Percentiles rank a stretch among this genome's conserved stretches.
These are phyloP conservation scores for Suhomyces coccinellae DNA, from an alignment of 1,139 yeast genomes.

Conservation along the genomic window DNA sequence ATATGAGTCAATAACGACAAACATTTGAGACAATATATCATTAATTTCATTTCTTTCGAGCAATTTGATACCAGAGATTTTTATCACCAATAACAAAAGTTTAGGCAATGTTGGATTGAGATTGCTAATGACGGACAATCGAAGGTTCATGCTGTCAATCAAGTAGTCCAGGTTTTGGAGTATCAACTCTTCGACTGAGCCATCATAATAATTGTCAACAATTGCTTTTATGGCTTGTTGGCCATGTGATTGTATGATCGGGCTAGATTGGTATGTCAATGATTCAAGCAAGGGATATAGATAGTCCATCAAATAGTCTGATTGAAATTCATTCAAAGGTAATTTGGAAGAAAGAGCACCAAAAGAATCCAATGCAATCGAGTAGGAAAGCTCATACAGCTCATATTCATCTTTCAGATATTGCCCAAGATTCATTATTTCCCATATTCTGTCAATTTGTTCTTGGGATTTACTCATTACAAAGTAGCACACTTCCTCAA, in stretches of 20 bases:
- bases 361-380: constrained; percentile 35
- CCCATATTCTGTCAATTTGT: constrained; percentile 20
- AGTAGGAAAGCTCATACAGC: constrained; percentile 25
- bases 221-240: constrained; percentile 32
- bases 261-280: constrained; percentile 30
- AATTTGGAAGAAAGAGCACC: constrained; percentile 27
- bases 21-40: constrained; percentile 73
- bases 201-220: constrained; percentile 55
- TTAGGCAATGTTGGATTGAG: constrained; percentile 75
- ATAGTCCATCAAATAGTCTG: constrained; percentile 34
- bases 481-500: constrained; percentile 23
- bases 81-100: constrained; percentile 63
- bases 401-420: constrained; percentile 3
- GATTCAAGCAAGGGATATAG: constrained; percentile 38
- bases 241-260: constrained; percentile 35
- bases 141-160: constrained; percentile 70
- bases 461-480: constrained; percentile 30
- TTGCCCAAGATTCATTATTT: constrained; percentile 8
- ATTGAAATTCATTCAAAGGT: constrained; percentile 30
- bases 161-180: constrained; percentile 76
- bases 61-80: constrained; percentile 66
- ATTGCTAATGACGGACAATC: constrained; percentile 60
- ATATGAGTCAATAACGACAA: constrained; percentile 74
- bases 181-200: constrained; percentile 56
- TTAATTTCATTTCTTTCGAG: constrained; percentile 56